Base-by-base conservation (phyloP, 345 rosid genomes). In the Trapa incisa region DNA sequence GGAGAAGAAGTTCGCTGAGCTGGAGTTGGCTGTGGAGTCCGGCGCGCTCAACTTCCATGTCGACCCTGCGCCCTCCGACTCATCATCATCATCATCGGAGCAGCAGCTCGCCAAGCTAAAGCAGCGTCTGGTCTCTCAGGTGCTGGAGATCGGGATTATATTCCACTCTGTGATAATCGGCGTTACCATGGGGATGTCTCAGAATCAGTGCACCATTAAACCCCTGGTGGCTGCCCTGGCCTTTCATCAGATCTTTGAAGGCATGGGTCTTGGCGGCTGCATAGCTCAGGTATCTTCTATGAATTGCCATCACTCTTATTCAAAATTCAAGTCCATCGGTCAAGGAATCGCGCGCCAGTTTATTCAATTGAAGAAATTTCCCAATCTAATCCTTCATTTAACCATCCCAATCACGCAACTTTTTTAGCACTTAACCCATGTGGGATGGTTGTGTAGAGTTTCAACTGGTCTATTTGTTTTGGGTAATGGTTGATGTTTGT, bases 261-360 rank as follows among this genome's bases (percentile, higher is more conserved):
- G 97, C 37, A 84, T 93, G 81, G 98, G 96, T 4, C 98, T 93
- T 45, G 98, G 98, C 56, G 98, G 98, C 66, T 93, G 98, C 88
- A 90, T 93, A 60, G 98, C 96, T 65, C 98, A 90, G 97, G 98
- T 93, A 76, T 5, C 22, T 50, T 13, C 43, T 10, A 4, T 61
- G 43, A 3, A 39, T 15, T 4, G 17, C 45, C 62, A 50, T 3
- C 61, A 45, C 11, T 45, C 8, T 42, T 8, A 8, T 8, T 8
- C 45, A 4, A 11, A 45, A 41, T 3, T 41, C 2, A 8, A 13
- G 11, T 13, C 48, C 48, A 5, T 48, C 54, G 39, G 5, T 50
- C 57, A 60, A 41, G 35, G 4, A 60, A 29, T 60, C 38, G 43
- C 38, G 11, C 36, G 22, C 12, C 65, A 62, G 9, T 32, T 60